phyloP scores from a whole-genome alignment of 2,329 filamentous ascomycete species.

The Clonostachys rhizophaga region DNA sequence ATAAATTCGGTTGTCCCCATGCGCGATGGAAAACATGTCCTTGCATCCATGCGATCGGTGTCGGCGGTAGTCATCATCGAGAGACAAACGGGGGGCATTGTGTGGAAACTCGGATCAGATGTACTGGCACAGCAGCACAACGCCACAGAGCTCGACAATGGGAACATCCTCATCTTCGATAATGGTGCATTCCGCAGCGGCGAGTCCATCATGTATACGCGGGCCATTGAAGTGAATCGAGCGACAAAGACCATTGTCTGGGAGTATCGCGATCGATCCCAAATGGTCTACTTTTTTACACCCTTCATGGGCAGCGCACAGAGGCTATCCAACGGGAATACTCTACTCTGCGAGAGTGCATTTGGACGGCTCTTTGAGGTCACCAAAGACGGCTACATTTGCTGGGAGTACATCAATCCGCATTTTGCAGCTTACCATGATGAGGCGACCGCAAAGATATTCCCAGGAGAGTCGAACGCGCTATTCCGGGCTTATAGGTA shows the following conservation, averaged over 20 bases:
- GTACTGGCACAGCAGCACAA: conserved; percentile 20
- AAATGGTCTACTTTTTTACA: conserved; percentile 20
- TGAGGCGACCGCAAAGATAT: conserved; percentile 12
- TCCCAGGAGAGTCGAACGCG: conserved; percentile 19
- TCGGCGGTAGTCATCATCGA: conserved; percentile 19
- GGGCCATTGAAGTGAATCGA: conserved; percentile 15
- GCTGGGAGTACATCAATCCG: conserved; percentile 21
- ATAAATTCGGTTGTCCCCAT: conserved; percentile 20
- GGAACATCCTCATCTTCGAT: conserved; percentile 22
- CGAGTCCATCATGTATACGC: conserved; percentile 18
- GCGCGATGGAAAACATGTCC: conserved; percentile 16
- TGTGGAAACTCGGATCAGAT: conserved; percentile 15
- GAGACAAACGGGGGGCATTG: conserved; percentile 14
- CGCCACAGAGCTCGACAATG: conserved; percentile 18
- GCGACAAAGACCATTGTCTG: conserved; percentile 14
- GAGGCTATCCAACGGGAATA: conserved; percentile 17
- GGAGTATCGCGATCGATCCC: conserved; percentile 19
- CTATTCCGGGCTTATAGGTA: conserved; percentile 18
- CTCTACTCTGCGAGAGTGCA: conserved; percentile 16
- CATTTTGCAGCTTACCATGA: conserved; percentile 17
- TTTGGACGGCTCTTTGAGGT: conserved; percentile 19
- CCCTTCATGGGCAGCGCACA: conserved; percentile 22
- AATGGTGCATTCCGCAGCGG: conserved; percentile 18
- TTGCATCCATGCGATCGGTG: conserved; percentile 18
- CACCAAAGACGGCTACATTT: conserved; percentile 13